These are phyloP conservation scores for Rhodotorula taiwanensis DNA, from an alignment of 768 basidiomycete species.

Conservation along the genomic window DNA sequence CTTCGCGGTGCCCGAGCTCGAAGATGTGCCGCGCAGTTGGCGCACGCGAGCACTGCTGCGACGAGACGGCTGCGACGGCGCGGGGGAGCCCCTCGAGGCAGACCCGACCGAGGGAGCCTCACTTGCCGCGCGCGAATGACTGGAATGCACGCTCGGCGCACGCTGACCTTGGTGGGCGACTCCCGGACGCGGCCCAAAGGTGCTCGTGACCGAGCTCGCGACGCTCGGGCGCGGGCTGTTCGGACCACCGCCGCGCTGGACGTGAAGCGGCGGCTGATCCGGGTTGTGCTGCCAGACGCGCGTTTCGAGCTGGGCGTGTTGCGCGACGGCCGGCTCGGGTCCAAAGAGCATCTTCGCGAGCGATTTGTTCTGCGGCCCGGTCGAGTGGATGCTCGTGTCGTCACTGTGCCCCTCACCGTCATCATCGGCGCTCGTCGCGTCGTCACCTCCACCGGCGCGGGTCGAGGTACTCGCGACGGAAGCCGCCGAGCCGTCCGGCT, in stretches of 20 bases:
- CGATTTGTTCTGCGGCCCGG: conserved; percentile 10
- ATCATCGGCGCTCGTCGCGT: conserved; percentile 19
- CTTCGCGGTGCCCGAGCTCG: not conserved
- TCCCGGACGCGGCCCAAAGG: conserved; percentile 4
- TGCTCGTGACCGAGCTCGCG: conserved; percentile 18
- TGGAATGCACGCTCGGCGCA: conserved; percentile 17
- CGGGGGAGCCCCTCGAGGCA: not conserved
- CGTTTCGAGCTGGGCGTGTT: conserved; percentile 16
- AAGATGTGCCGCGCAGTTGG: conserved; percentile 1
- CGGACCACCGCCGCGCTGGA: conserved; percentile 27
- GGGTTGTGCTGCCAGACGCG: conserved; percentile 24
- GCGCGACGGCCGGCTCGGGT: not conserved
- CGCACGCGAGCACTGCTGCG: conserved; percentile 13
- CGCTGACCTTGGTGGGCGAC: conserved; percentile 11
- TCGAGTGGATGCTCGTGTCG: conserved; percentile 33
- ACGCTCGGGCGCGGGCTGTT: conserved; percentile 11
- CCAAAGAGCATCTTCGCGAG: conserved; percentile 6
- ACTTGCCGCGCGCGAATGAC: conserved; percentile 8
- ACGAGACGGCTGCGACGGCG: not conserved
- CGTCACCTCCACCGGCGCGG: conserved; percentile 1
- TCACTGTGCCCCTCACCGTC: conserved; percentile 36
- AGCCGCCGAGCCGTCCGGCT: conserved; percentile 20
- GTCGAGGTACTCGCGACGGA: conserved; percentile 29
- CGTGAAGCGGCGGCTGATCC: conserved; percentile 17
- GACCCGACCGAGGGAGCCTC: conserved; percentile 12